Evolutionary conservation across 441 rosid species (phyloP).

Genomic region (Adansonia gregorii): DNA sequence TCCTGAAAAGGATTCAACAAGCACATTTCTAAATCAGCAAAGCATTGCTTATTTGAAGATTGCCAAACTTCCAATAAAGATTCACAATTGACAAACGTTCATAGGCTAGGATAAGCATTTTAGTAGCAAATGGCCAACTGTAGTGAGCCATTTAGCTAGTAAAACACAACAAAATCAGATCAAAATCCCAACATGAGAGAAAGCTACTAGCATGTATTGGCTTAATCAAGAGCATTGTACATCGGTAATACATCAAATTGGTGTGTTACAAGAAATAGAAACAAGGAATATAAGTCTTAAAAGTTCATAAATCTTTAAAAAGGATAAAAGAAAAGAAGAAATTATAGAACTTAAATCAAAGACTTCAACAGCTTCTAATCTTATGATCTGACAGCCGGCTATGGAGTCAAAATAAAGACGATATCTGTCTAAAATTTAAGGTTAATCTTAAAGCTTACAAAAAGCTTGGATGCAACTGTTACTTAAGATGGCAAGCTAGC

Average conservation of each 20-base stretch:
- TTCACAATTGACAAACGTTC: background rate
- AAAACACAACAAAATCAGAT: background rate
- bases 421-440: background rate
- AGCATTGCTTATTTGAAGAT: background rate
- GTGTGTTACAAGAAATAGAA: background rate
- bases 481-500: background rate
- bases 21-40: constrained; percentile 13
- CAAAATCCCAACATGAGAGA: background rate
- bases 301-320: background rate
- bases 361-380: background rate
- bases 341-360: background rate
- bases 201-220: background rate
- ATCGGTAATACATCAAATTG: background rate
- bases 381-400: background rate
- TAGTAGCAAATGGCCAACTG: background rate
- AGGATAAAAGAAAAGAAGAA: background rate
- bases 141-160: background rate
- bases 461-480: constrained; percentile 2
- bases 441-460: background rate
- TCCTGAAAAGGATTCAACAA: constrained; percentile 43
- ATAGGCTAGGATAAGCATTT: background rate
- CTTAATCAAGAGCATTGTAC: background rate
- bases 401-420: background rate
- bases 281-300: background rate
- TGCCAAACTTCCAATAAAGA: background rate